Percentiles rank a stretch among this genome's conserved stretches.
Conservation (phyloP, 768 basidiomycete species). For the Mycena epipterygia region DNA sequence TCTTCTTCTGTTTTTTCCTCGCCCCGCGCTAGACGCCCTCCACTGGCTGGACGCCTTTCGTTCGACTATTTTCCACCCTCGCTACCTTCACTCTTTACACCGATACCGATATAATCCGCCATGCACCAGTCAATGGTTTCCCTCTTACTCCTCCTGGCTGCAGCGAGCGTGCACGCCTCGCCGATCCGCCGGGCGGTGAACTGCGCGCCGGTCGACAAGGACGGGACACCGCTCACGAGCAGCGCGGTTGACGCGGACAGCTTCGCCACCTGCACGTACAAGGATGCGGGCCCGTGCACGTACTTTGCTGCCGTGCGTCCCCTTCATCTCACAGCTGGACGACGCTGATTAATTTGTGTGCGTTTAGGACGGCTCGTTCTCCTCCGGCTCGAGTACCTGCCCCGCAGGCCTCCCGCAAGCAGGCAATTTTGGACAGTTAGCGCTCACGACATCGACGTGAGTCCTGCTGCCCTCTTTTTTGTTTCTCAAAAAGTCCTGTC, state of each 20-base stretch:
- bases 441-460: not conserved
- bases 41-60: too few species aligned
- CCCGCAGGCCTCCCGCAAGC: constrained; percentile 12
- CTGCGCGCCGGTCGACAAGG: not conserved
- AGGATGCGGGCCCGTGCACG: constrained; percentile 1
- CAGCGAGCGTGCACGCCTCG: constrained; percentile 6
- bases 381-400: constrained; percentile 11
- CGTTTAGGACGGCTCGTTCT: constrained; percentile 20
- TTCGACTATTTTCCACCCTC: too few species aligned
- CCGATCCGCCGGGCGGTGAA: constrained; percentile 4
- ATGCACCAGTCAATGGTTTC: too few species aligned
- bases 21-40: too few species aligned
- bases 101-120: too few species aligned
- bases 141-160: constrained; percentile 16
- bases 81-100: too few species aligned
- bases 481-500: too few species aligned
- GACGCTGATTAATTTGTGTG: not conserved
- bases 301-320: constrained; percentile 7
- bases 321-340: not conserved
- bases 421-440: not conserved
- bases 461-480: not conserved
- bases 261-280: constrained; percentile 2
- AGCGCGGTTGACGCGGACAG: not conserved
- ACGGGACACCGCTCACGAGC: not conserved
- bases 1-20: too few species aligned